Evolutionary conservation across 331 rosid genomes (phyloP), one percentile per base, ranked within the genome.

Genomic region (Malus hybrid): DNA sequence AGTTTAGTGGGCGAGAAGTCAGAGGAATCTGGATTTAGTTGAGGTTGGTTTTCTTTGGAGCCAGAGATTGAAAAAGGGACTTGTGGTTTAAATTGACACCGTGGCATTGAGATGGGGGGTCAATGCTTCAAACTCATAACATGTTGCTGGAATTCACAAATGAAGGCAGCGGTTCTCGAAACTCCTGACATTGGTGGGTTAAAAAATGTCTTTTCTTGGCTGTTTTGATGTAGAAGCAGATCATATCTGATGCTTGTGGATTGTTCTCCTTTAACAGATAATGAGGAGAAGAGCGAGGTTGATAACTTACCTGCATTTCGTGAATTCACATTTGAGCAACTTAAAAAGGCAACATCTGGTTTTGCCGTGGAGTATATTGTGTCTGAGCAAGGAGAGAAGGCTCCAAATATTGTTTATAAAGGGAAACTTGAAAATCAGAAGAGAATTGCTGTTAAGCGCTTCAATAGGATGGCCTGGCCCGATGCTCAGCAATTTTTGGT

Each of bases 321-420:
- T 20, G 97, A 92, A 77, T 90, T 87, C 83, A 85, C 93, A 4
- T 80, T 90, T 0, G 96, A 85, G 83, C 96, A 90, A 59, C 97
- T 92, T 6, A 90, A 85, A 83, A 92, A 88, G 68, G 93, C 96
- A 5, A 92, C 96, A 55, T 92, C 97, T 72, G 91, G 96, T 71
- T 92, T 92, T 82, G 92, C 96, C 27, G 93, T 90, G 44, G 97
- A 92, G 83, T 88, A 92, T 74, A 92, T 90, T 81, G 96, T 86
- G 54, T 92, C 96, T 50, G 97, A 92, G 79, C 97, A 90, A 73
- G 97, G 93, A 71, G 93, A 92, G 85, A 92, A 87, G 79, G 97
- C 96, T 76, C 93, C 97, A n/a, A 92, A 92, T 81, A 87, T 92
- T 83, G 97, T 92, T 74, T 92, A 92, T 78, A 92, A 83, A 78